Evolutionary conservation across 1,139 yeast species (phyloP), one percentile per base, ranked within the genome.

Genomic region (Nakaseomyces uthaithaninus): DNA sequence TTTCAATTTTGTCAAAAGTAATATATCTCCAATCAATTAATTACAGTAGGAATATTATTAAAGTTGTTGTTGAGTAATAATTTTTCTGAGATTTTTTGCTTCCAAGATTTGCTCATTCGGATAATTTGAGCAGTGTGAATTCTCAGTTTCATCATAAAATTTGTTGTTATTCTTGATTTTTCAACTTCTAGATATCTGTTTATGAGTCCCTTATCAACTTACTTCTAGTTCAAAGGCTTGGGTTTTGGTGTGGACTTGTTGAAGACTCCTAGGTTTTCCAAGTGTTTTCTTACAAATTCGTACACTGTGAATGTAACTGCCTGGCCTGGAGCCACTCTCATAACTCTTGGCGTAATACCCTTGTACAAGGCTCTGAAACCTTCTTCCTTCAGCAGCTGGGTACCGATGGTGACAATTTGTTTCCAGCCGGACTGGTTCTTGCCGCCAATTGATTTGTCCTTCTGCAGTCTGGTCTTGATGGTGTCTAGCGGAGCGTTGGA

Each of bases 311-410:
- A 91, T 15, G 96, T 93, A 43, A 91, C 97, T 42, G 97, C 96
- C 67, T 91, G 98, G 48, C 98, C 98, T 18, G 98, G 97, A 14
- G 98, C 98, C 43, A 91, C 98, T 68, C 98, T 82, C 94, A 91
- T 87, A 54, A 91, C 91, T 71, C 98, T 82, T 55, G 98, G 98
- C 30, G 96, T 87, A 60, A 91, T 91, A 68, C 98, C 98, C 66
- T 89, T 85, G 70, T 91, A 89, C 55, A 87, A 74, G 15, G 95
- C 95, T 46, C 72, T 71, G 49, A 79, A 66, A 51, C 96, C 98
- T 65, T 89, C 95, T 68, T 86, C 95, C 60, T 78, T 80, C 53
- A 89, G 68, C 63, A 91, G 74, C 59, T 80, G 91, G 42, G 69
- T 69, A 47, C 94, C 89, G 54, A 91, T 89, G 61, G 91, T 75